These are phyloP conservation scores for Lasiosphaeria miniovina DNA, from an alignment of 495 filamentous ascomycete genomes.

Conservation along the genomic window DNA sequence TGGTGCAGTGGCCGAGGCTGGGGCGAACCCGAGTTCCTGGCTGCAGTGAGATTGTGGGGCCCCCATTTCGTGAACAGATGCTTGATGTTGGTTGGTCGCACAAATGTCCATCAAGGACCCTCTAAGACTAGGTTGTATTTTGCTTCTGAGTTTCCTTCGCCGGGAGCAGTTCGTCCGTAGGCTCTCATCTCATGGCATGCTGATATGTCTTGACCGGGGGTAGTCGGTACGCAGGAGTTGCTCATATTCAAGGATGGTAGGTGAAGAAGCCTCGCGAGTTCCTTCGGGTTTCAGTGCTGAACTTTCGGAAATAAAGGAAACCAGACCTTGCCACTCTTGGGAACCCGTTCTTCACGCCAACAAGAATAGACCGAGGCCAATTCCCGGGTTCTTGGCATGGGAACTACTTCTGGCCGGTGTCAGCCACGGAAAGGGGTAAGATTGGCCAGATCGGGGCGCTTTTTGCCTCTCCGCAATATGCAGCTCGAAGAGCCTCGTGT, in stretches of 20 bases:
- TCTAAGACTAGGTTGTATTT: constrained; percentile 2
- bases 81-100: not conserved
- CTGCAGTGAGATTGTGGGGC: constrained; percentile 13
- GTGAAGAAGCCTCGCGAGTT: no score
- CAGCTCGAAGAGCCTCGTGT: constrained; percentile 12
- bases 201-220: not conserved
- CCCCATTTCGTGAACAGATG: not conserved
- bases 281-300: no score
- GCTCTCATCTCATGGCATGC: not conserved
- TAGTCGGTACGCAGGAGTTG: not conserved
- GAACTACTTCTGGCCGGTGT: not conserved
- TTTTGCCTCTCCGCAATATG: constrained; percentile 16
- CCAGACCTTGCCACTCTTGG: constrained; percentile 6
- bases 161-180: constrained; percentile 20
- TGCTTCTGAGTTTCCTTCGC: constrained; percentile 2
- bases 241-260: not conserved
- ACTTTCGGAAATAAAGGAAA: not conserved
- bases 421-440: not conserved
- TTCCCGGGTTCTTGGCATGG: not conserved
- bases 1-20: not conserved
- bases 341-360: constrained; percentile 7
- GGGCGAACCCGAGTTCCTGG: constrained; percentile 31
- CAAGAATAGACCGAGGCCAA: not conserved
- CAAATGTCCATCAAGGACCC: constrained; percentile 17
- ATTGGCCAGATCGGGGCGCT: constrained; percentile 12